Conservation (phyloP, 2,329 filamentous ascomycete species). For the Neurospora crassa region DNA sequence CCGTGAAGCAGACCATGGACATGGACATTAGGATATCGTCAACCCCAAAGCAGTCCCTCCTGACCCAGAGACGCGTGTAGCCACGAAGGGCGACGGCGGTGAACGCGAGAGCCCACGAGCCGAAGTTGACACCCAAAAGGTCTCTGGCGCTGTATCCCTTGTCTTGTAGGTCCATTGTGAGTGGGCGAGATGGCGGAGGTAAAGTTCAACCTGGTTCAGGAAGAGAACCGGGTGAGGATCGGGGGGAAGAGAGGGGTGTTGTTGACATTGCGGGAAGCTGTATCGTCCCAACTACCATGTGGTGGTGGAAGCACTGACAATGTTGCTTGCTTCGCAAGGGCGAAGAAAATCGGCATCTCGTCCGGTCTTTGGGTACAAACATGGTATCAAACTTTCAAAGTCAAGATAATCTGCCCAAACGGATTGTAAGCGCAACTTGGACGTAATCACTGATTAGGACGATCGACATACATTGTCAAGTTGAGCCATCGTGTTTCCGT, state of each 20-base stretch:
- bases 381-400: not conserved
- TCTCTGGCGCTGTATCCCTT: not conserved
- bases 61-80: not conserved
- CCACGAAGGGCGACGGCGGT: not conserved
- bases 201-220: not conserved
- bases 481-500: not conserved
- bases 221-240: not conserved
- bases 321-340: not conserved
- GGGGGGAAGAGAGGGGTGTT: no score
- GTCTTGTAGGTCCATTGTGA: not conserved
- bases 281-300: not conserved
- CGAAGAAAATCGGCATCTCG: not conserved
- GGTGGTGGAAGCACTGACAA: not conserved
- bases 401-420: not conserved
- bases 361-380: not conserved
- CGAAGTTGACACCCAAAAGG: not conserved
- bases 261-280: not conserved
- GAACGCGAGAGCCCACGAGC: not conserved
- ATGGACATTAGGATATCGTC: not conserved
- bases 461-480: not conserved
- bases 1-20: conserved; percentile 19
- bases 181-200: not conserved
- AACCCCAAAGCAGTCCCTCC: not conserved
- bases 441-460: not conserved
- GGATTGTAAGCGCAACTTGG: not conserved